phyloP scores from a whole-genome alignment of 495 filamentous ascomycete species.

The Aspergillus bertholletiae region DNA sequence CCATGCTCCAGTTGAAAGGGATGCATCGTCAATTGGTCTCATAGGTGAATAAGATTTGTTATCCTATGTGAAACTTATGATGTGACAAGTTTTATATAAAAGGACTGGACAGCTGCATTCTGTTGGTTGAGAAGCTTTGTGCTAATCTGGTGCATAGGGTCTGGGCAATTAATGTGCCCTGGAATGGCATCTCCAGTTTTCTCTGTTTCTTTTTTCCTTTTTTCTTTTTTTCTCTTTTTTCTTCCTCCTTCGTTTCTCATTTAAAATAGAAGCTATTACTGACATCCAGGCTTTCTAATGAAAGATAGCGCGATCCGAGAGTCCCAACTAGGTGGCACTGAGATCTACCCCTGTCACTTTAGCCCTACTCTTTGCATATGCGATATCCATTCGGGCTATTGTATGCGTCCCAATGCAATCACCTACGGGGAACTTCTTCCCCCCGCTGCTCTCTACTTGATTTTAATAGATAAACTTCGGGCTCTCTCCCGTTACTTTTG shows the following conservation, averaged over 20 bases:
- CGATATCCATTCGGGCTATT: constrained; percentile 15
- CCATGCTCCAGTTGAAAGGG: too few species aligned
- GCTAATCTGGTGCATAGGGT: too few species aligned
- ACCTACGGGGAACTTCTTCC: constrained; percentile 8
- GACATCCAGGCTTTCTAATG: background rate
- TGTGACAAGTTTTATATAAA: too few species aligned
- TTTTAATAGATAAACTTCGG: constrained; percentile 14
- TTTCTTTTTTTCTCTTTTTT: background rate
- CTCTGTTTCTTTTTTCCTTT: background rate
- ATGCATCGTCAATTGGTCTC: background rate
- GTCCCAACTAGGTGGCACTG: constrained; percentile 8
- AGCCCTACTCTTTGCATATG: constrained; percentile 14
- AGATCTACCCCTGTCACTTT: constrained; percentile 4
- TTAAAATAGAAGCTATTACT: background rate
- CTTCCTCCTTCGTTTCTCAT: background rate
- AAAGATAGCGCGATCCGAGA: background rate
- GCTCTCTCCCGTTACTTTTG: constrained; percentile 6
- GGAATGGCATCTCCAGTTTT: background rate
- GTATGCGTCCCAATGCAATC: constrained; percentile 16
- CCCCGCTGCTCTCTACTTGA: constrained; percentile 8
- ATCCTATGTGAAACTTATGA: too few species aligned
- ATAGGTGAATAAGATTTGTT: too few species aligned
- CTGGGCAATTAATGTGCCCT: too few species aligned
- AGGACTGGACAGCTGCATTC: background rate
- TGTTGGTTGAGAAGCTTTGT: background rate